These are phyloP conservation scores for Fonsecaea erecta DNA, from an alignment of 2,329 filamentous ascomycete genomes.

Conservation along the genomic window DNA sequence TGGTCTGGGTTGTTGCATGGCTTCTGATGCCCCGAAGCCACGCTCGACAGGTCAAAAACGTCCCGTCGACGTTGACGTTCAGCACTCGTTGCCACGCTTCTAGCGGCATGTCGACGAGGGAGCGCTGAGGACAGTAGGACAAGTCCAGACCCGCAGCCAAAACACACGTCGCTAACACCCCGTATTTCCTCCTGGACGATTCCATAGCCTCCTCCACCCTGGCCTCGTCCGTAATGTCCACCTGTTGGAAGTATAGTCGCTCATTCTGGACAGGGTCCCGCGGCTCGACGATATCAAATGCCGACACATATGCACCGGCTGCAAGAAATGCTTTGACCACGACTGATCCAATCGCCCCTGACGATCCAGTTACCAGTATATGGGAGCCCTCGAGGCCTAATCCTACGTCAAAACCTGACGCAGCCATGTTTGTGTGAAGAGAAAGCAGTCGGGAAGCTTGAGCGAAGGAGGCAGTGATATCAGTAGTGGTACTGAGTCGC, in stretches of 20 bases:
- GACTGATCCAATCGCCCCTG: slow-evolving; percentile 48
- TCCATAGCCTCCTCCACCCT: slow-evolving; percentile 44
- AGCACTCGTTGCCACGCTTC: slow-evolving; percentile 48
- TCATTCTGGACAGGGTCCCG: slow-evolving; percentile 21
- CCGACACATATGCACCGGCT: slow-evolving; percentile 50
- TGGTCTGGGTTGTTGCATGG: slow-evolving; percentile 29
- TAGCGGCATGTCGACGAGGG: slow-evolving; percentile 49
- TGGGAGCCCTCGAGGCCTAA: slow-evolving; percentile 46
- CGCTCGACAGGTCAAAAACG: slow-evolving; percentile 50
- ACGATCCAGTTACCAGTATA: slow-evolving; percentile 50
- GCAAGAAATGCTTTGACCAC: slow-evolving; percentile 49
- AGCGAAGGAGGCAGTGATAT: not conserved
- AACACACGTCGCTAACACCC: slow-evolving; percentile 46
- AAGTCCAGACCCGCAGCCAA: slow-evolving; percentile 53
- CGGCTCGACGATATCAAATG: slow-evolving; percentile 41
- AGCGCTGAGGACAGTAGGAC: slow-evolving; percentile 46
- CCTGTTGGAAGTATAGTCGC: slow-evolving; percentile 36
- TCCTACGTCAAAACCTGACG: slow-evolving; percentile 37
- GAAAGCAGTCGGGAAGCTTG: not conserved
- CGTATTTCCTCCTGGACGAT: slow-evolving; percentile 42
- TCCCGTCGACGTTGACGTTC: slow-evolving; percentile 51
- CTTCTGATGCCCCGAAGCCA: slow-evolving; percentile 48
- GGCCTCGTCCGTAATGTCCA: slow-evolving; percentile 45
- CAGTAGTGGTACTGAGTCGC: not conserved
- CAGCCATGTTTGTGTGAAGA: slow-evolving; percentile 9